These are phyloP conservation scores for Tuber borchii DNA, from an alignment of 495 filamentous ascomycete species.

Conservation along the genomic window DNA sequence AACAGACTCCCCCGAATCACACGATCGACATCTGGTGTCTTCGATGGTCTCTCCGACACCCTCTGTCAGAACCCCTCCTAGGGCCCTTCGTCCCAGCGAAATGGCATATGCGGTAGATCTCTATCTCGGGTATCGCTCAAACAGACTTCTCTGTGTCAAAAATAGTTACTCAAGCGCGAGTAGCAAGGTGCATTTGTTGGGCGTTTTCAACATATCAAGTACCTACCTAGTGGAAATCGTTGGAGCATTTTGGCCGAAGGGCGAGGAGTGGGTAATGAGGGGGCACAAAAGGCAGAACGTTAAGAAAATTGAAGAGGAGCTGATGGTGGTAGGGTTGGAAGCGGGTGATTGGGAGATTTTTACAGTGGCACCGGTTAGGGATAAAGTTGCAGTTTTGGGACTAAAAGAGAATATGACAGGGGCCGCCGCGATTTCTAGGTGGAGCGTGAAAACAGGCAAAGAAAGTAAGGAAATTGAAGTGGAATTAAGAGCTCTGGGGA, in stretches of 20 bases:
- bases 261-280: constrained; percentile 19
- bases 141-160: constrained; percentile 16
- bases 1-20: constrained; percentile 76
- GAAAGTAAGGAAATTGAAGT: constrained; percentile 7
- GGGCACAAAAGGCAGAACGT: constrained; percentile 10
- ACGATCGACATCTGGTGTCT: constrained; percentile 62
- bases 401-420: constrained; percentile 24
- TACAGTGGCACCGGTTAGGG: constrained; percentile 18
- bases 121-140: constrained; percentile 19
- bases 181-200: constrained; percentile 6
- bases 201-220: constrained; percentile 26
- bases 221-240: constrained; percentile 19
- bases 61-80: constrained; percentile 2
- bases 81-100: constrained; percentile 13
- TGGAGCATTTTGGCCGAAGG: background rate
- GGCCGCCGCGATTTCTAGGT: constrained; percentile 9
- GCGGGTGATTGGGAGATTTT: constrained; percentile 27
- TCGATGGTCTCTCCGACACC: constrained; percentile 52
- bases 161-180: constrained; percentile 10
- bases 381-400: constrained; percentile 16
- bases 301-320: constrained; percentile 6
- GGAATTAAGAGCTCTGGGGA: constrained; percentile 24
- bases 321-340: constrained; percentile 20
- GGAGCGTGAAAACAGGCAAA: constrained; percentile 1
- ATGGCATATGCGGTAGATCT: constrained; percentile 25